Evolutionary conservation across 2,329 filamentous ascomycete genomes (phyloP), one percentile per base, ranked within the genome.

Genomic region (Pseudogymnoascus sp.): DNA sequence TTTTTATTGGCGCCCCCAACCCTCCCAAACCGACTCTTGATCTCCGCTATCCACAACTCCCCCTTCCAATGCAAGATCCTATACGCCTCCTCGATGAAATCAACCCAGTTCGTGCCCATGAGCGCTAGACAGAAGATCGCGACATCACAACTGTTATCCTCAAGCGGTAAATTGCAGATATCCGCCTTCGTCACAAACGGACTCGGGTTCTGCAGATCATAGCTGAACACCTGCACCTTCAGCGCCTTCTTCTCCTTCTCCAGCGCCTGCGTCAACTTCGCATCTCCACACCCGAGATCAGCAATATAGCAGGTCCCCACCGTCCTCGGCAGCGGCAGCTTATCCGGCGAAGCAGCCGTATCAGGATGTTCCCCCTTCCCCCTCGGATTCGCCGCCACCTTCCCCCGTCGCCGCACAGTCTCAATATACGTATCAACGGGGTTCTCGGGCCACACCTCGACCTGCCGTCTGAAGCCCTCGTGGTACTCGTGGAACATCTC

Each of bases 101-200:
- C 87, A 61, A 96, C 83, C 93, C 94, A 99, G 78, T 99, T 99
- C 62, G 94, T 99, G 72, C 94, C 94, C 94, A 99, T 99, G 64
- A 99, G 84, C 59, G 93, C 94, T 33, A 99, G 83, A 75, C 94
- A 99, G 80, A 97, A 97, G 68, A 99, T 87, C 59, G 90, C 90
- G 4, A 99, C 82, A 74, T 99, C 92, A 65, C 92, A 86, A 65
- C 83, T 86, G 49, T 85, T 87, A 68, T 92, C 86, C 4, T 79
- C 78, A 0, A 96, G 78, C 0, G 93, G 93, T 1, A 99, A 79
- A 64, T 88, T 83, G 31, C 92, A 88, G 61, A 97, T 94, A 76
- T 99, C 94, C 12, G 94, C 92, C 65, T 88, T 85, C 1, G 90
- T 96, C 66, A 99, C 89, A 19, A 92, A 83, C 16, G 85, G 80